Evolutionary conservation across 495 filamentous ascomycete species (phyloP).

Genomic region (Trichocladium antarcticum): DNA sequence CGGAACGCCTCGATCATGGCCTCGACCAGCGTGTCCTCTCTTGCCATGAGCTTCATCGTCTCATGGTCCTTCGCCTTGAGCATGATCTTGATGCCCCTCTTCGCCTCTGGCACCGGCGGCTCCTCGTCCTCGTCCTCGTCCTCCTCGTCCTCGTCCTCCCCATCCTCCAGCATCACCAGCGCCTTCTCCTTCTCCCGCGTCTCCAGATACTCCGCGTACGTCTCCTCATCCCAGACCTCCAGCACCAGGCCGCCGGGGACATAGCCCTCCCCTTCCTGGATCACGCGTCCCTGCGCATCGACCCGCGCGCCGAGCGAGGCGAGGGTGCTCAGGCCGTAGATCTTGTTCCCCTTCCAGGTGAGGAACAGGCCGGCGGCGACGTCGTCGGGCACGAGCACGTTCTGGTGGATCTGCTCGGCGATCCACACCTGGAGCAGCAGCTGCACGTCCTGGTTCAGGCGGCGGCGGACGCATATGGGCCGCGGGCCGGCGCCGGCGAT

Average conservation of each 20-base stretch:
- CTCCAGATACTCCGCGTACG: constrained; percentile 40
- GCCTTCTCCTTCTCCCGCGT: constrained; percentile 24
- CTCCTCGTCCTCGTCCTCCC: background rate
- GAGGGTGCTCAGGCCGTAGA: constrained; percentile 66
- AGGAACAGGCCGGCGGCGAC: constrained; percentile 48
- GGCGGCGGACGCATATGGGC: constrained; percentile 7
- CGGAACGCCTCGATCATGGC: constrained; percentile 33
- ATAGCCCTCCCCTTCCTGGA: constrained; percentile 27
- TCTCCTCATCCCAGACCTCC: constrained; percentile 59
- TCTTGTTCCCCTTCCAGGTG: constrained; percentile 62
- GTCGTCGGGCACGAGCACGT: constrained; percentile 2
- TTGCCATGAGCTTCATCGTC: constrained; percentile 28
- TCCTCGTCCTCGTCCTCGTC: background rate
- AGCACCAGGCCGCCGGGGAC: constrained; percentile 45
- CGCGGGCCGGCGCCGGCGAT: constrained; percentile 4
- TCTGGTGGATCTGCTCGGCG: background rate
- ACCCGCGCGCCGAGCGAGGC: constrained; percentile 50
- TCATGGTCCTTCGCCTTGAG: constrained; percentile 35
- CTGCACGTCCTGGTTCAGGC: constrained; percentile 13
- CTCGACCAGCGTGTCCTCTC: constrained; percentile 28
- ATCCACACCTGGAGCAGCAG: constrained; percentile 16
- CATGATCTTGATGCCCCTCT: constrained; percentile 49
- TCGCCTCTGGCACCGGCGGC: constrained; percentile 19
- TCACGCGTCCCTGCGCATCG: constrained; percentile 27
- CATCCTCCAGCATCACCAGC: background rate